Percentiles rank a stretch among this genome's conserved stretches.
Evolutionary conservation across 768 basidiomycete species (phyloP).

Genomic region (Hericium alpestre): DNA sequence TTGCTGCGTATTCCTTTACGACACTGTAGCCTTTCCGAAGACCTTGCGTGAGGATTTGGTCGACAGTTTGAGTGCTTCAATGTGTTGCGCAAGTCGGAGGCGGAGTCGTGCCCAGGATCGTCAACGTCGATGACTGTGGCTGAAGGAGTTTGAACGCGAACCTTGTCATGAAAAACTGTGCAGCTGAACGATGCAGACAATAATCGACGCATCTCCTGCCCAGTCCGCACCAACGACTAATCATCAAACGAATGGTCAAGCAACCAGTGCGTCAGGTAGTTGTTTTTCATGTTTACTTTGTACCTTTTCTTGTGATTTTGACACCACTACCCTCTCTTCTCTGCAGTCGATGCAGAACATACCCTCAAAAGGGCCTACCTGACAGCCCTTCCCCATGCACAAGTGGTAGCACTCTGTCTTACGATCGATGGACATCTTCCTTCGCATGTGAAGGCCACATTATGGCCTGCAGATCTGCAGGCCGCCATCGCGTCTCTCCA

Average conservation of each 20-base stretch:
- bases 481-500: slow-evolving; percentile 47
- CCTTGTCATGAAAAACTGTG: slow-evolving; percentile 66
- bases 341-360: slow-evolving; percentile 33
- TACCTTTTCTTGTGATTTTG: no score
- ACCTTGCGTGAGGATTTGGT: no score
- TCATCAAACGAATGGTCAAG: slow-evolving; percentile 9
- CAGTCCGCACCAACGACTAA: slow-evolving; percentile 21
- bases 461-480: slow-evolving; percentile 67
- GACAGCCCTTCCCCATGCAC: slow-evolving; percentile 50
- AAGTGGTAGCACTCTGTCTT: slow-evolving; percentile 74
- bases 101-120: no score
- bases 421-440: slow-evolving; percentile 61
- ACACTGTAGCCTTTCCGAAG: no score
- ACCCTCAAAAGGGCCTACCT: slow-evolving; percentile 67
- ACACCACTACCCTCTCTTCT: neutral
- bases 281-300: neutral
- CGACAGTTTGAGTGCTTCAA: no score
- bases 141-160: slow-evolving; percentile 31
- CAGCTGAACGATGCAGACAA: slow-evolving; percentile 55
- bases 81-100: no score
- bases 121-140: neutral
- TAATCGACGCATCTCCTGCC: slow-evolving; percentile 29
- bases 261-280: slow-evolving; percentile 15
- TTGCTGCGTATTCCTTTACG: no score
- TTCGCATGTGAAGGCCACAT: slow-evolving; percentile 46